A percentile compares a stretch with the other conserved stretches of the same genome.
Evolutionary conservation across 345 rosid genomes (phyloP).

Genomic region (Gossypium raimondii): DNA sequence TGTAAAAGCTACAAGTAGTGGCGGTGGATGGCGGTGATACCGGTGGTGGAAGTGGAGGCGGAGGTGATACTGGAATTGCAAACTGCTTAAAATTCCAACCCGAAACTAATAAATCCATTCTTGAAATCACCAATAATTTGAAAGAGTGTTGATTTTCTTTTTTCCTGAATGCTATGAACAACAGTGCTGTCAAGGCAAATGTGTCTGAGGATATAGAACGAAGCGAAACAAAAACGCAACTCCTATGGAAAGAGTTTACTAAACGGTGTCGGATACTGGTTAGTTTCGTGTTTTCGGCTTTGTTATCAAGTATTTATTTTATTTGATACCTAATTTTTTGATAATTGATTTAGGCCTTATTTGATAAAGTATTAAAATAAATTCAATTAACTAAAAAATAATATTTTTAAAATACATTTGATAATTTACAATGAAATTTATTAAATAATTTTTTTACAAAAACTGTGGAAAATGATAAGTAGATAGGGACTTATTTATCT

Average conservation of each 20-base stretch:
- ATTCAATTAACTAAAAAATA: no score
- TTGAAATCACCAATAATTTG: not conserved
- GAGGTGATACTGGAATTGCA: not conserved
- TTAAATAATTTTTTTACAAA: no score
- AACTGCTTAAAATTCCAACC: slow-evolving; percentile 16
- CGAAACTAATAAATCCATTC: slow-evolving; percentile 36
- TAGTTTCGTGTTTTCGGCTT: not conserved
- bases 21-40: not conserved
- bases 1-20: slow-evolving; percentile 11
- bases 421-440: no score
- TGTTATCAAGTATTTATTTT: not conserved
- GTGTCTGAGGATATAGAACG: not conserved
- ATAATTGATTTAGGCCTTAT: no score
- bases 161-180: not conserved
- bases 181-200: not conserved
- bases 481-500: no score
- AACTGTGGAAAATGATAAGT: no score
- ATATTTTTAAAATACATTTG: no score
- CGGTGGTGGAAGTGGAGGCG: slow-evolving; percentile 12
- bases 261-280: not conserved
- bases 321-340: no score
- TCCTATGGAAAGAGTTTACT: not conserved
- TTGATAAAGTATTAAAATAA: no score
- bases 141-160: not conserved
- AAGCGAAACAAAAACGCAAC: not conserved